A percentile compares a stretch with the other conserved stretches of the same genome.
Conservation (phyloP, 106 monocot genomes). For the Platanthera guangdongensis region DNA sequence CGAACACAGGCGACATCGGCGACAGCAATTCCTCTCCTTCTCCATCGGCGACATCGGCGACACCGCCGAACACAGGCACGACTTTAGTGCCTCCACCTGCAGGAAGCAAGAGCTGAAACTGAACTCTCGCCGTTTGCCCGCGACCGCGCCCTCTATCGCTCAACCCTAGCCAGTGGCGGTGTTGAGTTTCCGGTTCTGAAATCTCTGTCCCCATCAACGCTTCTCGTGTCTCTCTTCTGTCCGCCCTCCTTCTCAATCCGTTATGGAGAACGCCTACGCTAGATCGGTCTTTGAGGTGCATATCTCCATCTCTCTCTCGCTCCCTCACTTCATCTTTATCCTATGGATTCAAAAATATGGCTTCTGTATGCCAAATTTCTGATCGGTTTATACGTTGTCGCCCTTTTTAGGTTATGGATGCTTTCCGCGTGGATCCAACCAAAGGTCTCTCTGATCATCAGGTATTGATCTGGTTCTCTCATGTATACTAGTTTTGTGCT, state of each 20-base stretch:
- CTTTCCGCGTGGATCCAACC: constrained; percentile 81
- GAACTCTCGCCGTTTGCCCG: background rate
- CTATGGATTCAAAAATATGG: background rate
- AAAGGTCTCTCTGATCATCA: constrained; percentile 77
- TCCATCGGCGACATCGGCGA: too few relatives aligned
- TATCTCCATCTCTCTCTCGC: background rate
- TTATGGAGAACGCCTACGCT: constrained; percentile 89
- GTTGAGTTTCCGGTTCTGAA: background rate
- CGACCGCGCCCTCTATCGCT: background rate
- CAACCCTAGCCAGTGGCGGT: background rate
- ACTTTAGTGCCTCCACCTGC: too few relatives aligned
- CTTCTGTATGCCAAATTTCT: background rate
- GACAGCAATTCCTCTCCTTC: too few relatives aligned
- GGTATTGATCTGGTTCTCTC: constrained; percentile 21
- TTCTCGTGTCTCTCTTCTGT: background rate
- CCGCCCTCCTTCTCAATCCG: background rate
- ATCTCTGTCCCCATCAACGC: background rate
- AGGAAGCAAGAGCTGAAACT: too few relatives aligned
- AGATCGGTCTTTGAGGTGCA: constrained; percentile 80
- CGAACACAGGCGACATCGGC: too few relatives aligned
- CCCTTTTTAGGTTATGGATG: constrained; percentile 60
- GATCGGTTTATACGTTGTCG: background rate
- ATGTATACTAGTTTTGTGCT: background rate
- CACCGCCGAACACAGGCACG: too few relatives aligned
- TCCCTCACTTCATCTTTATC: background rate